Evolutionary conservation across 2,329 filamentous ascomycete genomes (phyloP).

Genomic region (Epichloe hybrida): DNA sequence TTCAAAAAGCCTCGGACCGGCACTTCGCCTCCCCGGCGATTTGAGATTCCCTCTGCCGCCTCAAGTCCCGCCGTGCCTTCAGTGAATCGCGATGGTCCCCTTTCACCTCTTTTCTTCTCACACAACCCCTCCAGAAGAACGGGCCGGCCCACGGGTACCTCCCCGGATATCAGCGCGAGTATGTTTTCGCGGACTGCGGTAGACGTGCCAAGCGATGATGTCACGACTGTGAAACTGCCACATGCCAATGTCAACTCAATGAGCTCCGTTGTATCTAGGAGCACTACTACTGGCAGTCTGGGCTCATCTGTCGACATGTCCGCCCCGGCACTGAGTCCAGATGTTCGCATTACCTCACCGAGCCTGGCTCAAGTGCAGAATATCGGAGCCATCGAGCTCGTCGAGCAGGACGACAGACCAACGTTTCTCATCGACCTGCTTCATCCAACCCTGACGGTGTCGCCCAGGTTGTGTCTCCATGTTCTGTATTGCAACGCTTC

Average conservation of each 20-base stretch:
- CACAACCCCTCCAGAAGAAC: slow-evolving; percentile 24
- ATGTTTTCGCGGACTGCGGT: slow-evolving; percentile 35
- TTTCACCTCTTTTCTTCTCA: slow-evolving; percentile 41
- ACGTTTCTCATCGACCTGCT: slow-evolving; percentile 62
- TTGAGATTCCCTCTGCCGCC: slow-evolving; percentile 26
- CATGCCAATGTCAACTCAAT: slow-evolving; percentile 36
- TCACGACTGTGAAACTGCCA: slow-evolving; percentile 43
- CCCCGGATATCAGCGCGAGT: slow-evolving; percentile 28
- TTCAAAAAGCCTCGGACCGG: slow-evolving; percentile 36
- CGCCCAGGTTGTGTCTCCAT: slow-evolving; percentile 36
- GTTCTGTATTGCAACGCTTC: slow-evolving; percentile 57
- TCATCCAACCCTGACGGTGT: slow-evolving; percentile 37
- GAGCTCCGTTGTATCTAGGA: slow-evolving; percentile 33
- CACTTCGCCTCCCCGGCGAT: slow-evolving; percentile 29
- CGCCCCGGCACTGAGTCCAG: slow-evolving; percentile 37
- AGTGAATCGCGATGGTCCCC: slow-evolving; percentile 22
- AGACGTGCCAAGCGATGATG: slow-evolving; percentile 22
- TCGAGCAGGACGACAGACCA: slow-evolving; percentile 65
- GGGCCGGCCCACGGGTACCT: slow-evolving; percentile 24
- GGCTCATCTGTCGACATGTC: slow-evolving; percentile 40
- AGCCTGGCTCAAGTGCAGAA: slow-evolving; percentile 38
- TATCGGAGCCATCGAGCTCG: slow-evolving; percentile 55
- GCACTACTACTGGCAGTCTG: slow-evolving; percentile 39
- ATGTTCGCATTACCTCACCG: slow-evolving; percentile 32
- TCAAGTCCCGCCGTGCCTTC: slow-evolving; percentile 8